Evolutionary conservation across 805 yeast genomes (phyloP), one percentile per base, ranked within the genome.

Genomic region (Wickerhamiella slavikovae): DNA sequence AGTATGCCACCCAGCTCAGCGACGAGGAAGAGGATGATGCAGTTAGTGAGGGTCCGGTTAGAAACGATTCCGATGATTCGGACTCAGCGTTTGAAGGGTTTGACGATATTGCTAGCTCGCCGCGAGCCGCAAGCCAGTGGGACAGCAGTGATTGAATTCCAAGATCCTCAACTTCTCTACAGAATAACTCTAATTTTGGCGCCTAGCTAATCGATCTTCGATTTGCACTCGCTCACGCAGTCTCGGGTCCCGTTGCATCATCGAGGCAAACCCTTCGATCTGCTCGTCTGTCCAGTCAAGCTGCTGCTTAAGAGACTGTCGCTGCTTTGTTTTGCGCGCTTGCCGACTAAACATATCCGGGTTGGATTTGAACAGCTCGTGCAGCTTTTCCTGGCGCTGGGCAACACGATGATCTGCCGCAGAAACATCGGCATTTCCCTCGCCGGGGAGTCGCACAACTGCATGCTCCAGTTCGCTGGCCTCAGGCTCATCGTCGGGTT

Each of bases 241-340:
- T 25, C 58, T 57, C 1, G 89, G 80, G 25, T 70, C 65, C 41
- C 65, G 66, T 29, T 66, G 60, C 13, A 82, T 46, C 74, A 76
- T 74, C 32, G 75, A 55, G 1, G 74, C 73, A 95, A 95, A 85
- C 0, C 93, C 93, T 57, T 83, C 94, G 28, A 85, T 68, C 47
- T 79, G 93, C 44, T 80, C 93, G 49, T 82, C 83, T 0, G 82
- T 58, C 93, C 92, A 80, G 1, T 58, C 57, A 0, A 72, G 63
- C 22, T 58, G 56, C 4, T 47, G 39, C 37, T 61, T 66, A 45
- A 79, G 53, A 16, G 59, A 61, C 19, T 55, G 51, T 30, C 93
- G 57, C 7, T 45, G 50, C 25, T 55, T 51, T 0, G 71, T 37
- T 22, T 67, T 66, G 36, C 94, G 56, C 8, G 56, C 45, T 0